These are phyloP conservation scores for Alternaria tenuissima DNA, from an alignment of 2,329 filamentous ascomycete genomes.

Conservation along the genomic window DNA sequence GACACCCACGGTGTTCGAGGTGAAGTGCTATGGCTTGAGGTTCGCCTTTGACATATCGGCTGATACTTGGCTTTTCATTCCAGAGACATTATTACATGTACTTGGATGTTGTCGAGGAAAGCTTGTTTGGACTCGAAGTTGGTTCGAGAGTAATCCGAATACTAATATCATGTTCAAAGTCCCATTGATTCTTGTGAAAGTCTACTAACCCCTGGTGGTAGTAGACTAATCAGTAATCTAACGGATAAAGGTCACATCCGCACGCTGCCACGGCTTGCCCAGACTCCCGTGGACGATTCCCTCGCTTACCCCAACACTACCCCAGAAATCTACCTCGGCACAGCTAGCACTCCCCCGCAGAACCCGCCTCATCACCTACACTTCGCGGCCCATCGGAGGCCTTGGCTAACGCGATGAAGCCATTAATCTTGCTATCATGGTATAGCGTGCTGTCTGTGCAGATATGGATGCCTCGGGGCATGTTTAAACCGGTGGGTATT, in stretches of 20 bases:
- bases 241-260: neutral
- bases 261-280: neutral
- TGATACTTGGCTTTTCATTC: neutral
- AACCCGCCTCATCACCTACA: neutral
- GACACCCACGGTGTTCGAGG: neutral
- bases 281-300: neutral
- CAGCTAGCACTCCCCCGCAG: neutral
- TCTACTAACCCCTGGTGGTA: neutral
- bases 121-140: neutral
- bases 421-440: neutral
- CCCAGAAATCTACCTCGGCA: slow-evolving; percentile 4
- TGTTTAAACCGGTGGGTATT: neutral
- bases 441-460: neutral
- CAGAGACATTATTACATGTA: neutral
- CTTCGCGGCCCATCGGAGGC: neutral
- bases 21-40: neutral
- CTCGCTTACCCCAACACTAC: neutral
- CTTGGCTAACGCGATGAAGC: neutral
- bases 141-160: neutral
- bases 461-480: neutral
- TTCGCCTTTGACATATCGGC: neutral
- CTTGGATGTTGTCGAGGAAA: neutral
- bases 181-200: neutral
- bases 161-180: neutral
- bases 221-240: neutral